phyloP scores from a whole-genome alignment of 306 rosid genomes.

The Malus fusca region DNA sequence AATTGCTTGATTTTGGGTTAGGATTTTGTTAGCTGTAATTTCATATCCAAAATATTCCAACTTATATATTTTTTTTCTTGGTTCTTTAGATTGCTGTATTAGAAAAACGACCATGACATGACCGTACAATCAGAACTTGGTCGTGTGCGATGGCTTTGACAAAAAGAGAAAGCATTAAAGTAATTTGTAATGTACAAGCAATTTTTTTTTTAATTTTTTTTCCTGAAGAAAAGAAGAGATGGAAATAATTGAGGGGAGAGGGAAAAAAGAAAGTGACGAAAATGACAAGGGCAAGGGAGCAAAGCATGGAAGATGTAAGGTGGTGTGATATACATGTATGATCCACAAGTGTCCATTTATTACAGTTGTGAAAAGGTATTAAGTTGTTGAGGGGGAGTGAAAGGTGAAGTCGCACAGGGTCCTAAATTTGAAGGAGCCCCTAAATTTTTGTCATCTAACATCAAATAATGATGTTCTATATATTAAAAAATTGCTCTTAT shows the following conservation, averaged over 20 bases:
- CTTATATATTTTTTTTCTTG: background rate
- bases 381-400: too few relatives aligned
- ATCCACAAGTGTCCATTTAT: too few relatives aligned
- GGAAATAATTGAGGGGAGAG: background rate
- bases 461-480: too few relatives aligned
- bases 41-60: background rate
- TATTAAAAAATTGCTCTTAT: too few relatives aligned
- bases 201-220: background rate
- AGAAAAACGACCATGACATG: background rate
- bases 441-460: too few relatives aligned
- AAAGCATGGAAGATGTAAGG: constrained; percentile 33
- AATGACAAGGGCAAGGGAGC: constrained; percentile 35
- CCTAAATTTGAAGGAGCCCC: too few relatives aligned
- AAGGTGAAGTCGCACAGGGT: fast-evolving
- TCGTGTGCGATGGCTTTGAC: constrained; percentile 25
- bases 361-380: too few relatives aligned
- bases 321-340: constrained; percentile 1
- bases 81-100: too few relatives aligned
- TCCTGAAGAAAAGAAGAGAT: background rate
- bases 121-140: constrained; percentile 34
- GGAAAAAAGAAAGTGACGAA: constrained; percentile 10
- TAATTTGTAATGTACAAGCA: background rate
- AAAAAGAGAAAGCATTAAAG: constrained; percentile 13
- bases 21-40: background rate
- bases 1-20: background rate